Base-by-base conservation (phyloP, 345 rosid species). In the Murraya paniculata region DNA sequence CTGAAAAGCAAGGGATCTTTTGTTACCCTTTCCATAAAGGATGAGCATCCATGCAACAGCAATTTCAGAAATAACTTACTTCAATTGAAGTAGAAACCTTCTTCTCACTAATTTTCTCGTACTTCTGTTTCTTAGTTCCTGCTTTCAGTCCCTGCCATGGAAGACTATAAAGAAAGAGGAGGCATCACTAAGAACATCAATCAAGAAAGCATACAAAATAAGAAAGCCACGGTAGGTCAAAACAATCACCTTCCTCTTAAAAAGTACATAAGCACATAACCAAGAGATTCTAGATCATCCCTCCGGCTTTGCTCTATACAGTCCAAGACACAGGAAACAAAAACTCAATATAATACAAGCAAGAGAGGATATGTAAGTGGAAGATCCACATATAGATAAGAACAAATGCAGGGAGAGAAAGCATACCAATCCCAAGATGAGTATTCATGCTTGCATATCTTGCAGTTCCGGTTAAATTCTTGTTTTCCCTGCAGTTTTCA, bases 361-460 rank as follows among this genome's bases (percentile, higher is more conserved):
- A 53, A 14, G 35, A 24, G 3, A n/a, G 7, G 7, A n/a, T 14
- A 7, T 30, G 38, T 24, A 77, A 27, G 9, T 21, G 11, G 36
- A 80, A 70, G 9, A 0, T 38, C 59, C 25, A 76, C 59, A 41
- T 19, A 60, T 22, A 62, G 65, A 48, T 59, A 36, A 33, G 30
- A 68, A 16, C 4, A 19, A 73, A 48, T 25, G 71, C 71, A 10
- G 19, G 65, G 21, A 10, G 24, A 33, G 4, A 24, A 69, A 56
- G 68, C 82, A 77, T 84, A 96, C 99, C 99, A 82, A 96, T 96
- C 74, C 99, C 99, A 76, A 96, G 93, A 83, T 96, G 99, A 79
- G 99, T 96, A 71, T 94, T 94, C 98, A 91, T 96, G 91, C 99
- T 96, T 48, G 99, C 99, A 89, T 96, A 96, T 90, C 99, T 91